Base-by-base conservation (phyloP, 1,284 basidiomycete genomes). In the Sanghuangporus weigelae region DNA sequence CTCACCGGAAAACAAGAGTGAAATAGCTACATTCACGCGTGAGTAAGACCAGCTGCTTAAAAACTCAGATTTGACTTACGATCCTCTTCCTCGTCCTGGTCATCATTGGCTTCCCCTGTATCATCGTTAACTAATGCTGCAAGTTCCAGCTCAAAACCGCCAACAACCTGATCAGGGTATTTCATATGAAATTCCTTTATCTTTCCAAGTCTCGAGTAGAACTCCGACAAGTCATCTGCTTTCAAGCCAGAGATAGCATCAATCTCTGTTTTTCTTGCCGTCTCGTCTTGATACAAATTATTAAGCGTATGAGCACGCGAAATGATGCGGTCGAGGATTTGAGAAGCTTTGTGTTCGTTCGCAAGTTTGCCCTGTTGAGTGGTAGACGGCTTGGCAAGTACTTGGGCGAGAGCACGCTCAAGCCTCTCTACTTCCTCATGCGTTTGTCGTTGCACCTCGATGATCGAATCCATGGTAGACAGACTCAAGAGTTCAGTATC, bases 401-500 rank as follows among this genome's bases (percentile, higher is more conserved):
- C 77, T 2, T 83, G 84, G 67, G 87, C 89, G 8, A 92, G 80
- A 3, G 85, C 88, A 55, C 83, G 78, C 70, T 92, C 92, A 69
- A 95, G 93, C 64, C 93, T 86, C 78, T 99, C 96, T 35, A 94
- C 84, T 76, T 98, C 96, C 78, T 98, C 95, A 76, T 98, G 96
- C 8, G 89, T 92, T 70, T 95, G 93, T 53, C 96, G 87, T 71
- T 96, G 93, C 31, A 93, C 82, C 77, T 99, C 96, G 73, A 97
- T 82, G 70, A 95, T 82, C 57, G 93, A 96, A 81, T 96, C 91
- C 92, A 97, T 96, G 67, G 69, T 67, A 19, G 16, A 7, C 26
- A 31, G 40, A 5, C 40, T 21, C 35, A 44, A 19, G 51, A 55
- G 40, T 39, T 60, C 51, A 61, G 35, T 35, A 31, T 31, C 26